A percentile compares a stretch with the other conserved stretches of the same genome.
Conservation (phyloP, 805 yeast genomes). For the Hemisphaericaspora nanyangensis region DNA sequence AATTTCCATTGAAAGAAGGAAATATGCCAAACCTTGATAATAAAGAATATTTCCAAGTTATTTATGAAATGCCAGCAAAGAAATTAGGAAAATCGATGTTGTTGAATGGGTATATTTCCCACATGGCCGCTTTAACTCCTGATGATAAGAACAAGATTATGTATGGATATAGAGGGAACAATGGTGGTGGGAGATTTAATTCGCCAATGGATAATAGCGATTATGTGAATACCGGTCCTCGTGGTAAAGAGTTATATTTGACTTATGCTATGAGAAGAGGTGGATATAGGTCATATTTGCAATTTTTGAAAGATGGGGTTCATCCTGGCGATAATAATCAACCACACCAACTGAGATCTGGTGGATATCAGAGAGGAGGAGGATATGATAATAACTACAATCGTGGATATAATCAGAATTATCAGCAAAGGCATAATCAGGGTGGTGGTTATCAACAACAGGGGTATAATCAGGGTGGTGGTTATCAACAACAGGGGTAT, state of each 20-base stretch:
- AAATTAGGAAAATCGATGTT: constrained; percentile 75
- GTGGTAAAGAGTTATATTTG: constrained; percentile 29
- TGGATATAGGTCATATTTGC: constrained; percentile 30
- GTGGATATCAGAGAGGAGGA: constrained; percentile 3
- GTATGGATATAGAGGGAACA: constrained; percentile 37
- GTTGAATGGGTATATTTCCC: constrained; percentile 71
- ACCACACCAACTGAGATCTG: no score
- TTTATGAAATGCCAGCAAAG: constrained; percentile 60
- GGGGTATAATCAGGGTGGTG: constrained; percentile 4
- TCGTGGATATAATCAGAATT: constrained; percentile 9
- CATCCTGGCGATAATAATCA: constrained; percentile 5
- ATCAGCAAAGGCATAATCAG: constrained; percentile 15
- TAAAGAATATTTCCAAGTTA: constrained; percentile 37
- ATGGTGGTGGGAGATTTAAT: constrained; percentile 26
- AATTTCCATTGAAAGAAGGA: constrained; percentile 47
- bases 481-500: constrained; percentile 6
- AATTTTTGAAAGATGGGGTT: constrained; percentile 13
- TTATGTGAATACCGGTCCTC: constrained; percentile 40
- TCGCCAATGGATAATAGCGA: constrained; percentile 28
- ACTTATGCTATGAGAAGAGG: constrained; percentile 34
- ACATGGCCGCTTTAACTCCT: constrained; percentile 54
- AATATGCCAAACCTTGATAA: constrained; percentile 44
- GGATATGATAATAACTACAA: constrained; percentile 5
- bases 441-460: constrained; percentile 8
- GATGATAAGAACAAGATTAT: constrained; percentile 65